A percentile compares a stretch with the other conserved stretches of the same genome.
phyloP scores from a whole-genome alignment of 768 basidiomycete genomes.

The Boletus rubescentipes region DNA sequence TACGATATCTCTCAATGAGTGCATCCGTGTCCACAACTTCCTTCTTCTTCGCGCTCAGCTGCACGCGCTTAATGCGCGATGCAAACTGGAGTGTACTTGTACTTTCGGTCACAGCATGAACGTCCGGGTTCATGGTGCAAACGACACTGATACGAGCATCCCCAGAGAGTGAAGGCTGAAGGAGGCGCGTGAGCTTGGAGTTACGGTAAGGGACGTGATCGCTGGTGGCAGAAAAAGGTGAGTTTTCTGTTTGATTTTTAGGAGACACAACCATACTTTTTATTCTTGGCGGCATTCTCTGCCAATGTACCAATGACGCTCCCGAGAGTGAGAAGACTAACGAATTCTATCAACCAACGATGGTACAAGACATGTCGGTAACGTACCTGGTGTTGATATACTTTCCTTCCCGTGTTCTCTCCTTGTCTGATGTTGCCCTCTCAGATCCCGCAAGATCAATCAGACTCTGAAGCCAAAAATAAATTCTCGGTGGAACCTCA shows the following conservation, averaged over 20 bases:
- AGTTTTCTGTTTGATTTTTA: background rate
- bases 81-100: slow-evolving; percentile 91
- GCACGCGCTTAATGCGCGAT: slow-evolving; percentile 85
- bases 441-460: slow-evolving; percentile 98
- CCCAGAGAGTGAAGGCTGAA: slow-evolving; percentile 93
- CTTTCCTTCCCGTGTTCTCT: slow-evolving; percentile 92
- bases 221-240: slow-evolving; percentile 30
- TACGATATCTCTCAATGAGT: slow-evolving; percentile 89
- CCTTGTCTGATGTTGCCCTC: slow-evolving; percentile 93
- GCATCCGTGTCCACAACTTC: slow-evolving; percentile 93
- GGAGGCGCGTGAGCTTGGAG: slow-evolving; percentile 89
- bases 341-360: background rate
- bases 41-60: slow-evolving; percentile 86
- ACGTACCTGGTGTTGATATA: slow-evolving; percentile 89
- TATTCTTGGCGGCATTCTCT: slow-evolving; percentile 79
- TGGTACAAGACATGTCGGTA: background rate
- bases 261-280: slow-evolving; percentile 43
- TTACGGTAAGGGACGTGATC: slow-evolving; percentile 96
- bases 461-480: slow-evolving; percentile 64
- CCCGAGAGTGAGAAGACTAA: slow-evolving; percentile 86
- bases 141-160: slow-evolving; percentile 96
- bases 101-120: slow-evolving; percentile 75
- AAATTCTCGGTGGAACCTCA: background rate
- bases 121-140: slow-evolving; percentile 91
- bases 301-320: slow-evolving; percentile 90